Percentiles rank a stretch among this genome's conserved stretches.
Conservation (phyloP, 1,139 yeast genomes). For the Kurtzmaniella quercitrusa region DNA sequence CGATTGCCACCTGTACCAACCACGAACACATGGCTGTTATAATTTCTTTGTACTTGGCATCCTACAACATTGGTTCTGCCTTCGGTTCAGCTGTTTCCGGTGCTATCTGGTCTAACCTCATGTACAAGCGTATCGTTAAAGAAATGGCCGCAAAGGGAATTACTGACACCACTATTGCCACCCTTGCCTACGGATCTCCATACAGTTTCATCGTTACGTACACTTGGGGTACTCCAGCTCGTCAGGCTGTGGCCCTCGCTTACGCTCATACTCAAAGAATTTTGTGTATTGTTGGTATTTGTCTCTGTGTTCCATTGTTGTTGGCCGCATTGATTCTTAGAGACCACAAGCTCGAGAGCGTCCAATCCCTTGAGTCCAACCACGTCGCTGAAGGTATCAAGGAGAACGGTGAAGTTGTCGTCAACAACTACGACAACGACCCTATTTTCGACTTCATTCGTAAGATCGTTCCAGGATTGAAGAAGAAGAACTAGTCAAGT, state of each 20-base stretch:
- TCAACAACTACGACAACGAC: conserved; percentile 28
- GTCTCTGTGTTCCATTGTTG: conserved; percentile 32
- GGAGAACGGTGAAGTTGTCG: conserved; percentile 22
- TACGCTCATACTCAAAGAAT: conserved; percentile 32
- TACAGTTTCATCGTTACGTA: conserved; percentile 32
- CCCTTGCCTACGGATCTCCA: conserved; percentile 52
- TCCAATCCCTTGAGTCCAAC: conserved; percentile 17
- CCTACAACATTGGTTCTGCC: conserved; percentile 61
- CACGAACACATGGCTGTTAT: conserved; percentile 66
- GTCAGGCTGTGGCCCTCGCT: conserved; percentile 27
- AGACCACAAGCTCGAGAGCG: conserved; percentile 27
- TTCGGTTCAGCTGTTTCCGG: conserved; percentile 54
- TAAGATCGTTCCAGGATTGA: not conserved
- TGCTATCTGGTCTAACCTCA: conserved; percentile 57
- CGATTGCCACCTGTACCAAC: conserved; percentile 57
- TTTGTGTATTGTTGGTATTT: conserved; percentile 28
- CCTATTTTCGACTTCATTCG: not conserved
- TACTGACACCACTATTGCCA: conserved; percentile 26
- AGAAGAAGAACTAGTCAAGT: too few species aligned
- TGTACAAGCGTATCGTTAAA: conserved; percentile 29
- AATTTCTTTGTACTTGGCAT: conserved; percentile 51
- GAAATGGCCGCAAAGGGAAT: conserved; percentile 12
- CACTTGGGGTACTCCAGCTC: conserved; percentile 31
- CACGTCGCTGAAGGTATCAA: conserved; percentile 5
- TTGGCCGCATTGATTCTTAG: conserved; percentile 27